Evolutionary conservation across 1,284 basidiomycete species (phyloP), one percentile per base, ranked within the genome.

Genomic region (Vanrija humicola): DNA sequence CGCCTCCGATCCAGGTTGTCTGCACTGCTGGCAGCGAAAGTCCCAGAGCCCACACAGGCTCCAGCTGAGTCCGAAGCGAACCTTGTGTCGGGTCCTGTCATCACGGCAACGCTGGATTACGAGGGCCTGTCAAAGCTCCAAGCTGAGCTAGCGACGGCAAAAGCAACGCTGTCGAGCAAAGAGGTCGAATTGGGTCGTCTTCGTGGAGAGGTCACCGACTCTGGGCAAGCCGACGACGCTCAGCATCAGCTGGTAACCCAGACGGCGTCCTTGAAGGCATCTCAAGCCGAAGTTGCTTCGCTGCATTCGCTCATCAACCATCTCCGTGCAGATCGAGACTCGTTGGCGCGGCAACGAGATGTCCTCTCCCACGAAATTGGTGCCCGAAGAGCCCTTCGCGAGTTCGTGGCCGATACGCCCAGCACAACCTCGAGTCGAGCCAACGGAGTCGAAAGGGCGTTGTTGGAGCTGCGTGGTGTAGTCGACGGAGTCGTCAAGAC

Each of bases 401-500:
- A 59, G 3, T 50, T 55, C 3, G 52, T 49, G 9, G 48, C 45
- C 1, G 59, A 59, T 6, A n/a, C 42, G 1, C 43, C 56, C 0
- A 21, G 40, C 3, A 12, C 40, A 19, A 21, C 44, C 0, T 21
- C 42, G 12, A 45, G 38, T 23, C 45, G 51, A 26, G 55, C 61
- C 5, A 56, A 58, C 5, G 64, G 64, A 3, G 65, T 67, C 5
- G 70, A 72, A 43, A 65, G 66, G 19, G 67, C 68, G 3, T 58
- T 75, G 46, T 50, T 71, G 46, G 71, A 75, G 40, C 61, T 75
- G 3, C 62, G 71, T 25, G 64, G 67, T n/a, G 64, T 72, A 65
- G 55, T 75, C 2, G 69, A 73, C 50, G 62, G 64, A 3, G 67
- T 68, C 34, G 61, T 73, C 18, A 63, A 63, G 45, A 52, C 61